A percentile compares a stretch with the other conserved stretches of the same genome.
Conservation (phyloP, 169 alveolate species). For the Plasmodium gonderi region DNA sequence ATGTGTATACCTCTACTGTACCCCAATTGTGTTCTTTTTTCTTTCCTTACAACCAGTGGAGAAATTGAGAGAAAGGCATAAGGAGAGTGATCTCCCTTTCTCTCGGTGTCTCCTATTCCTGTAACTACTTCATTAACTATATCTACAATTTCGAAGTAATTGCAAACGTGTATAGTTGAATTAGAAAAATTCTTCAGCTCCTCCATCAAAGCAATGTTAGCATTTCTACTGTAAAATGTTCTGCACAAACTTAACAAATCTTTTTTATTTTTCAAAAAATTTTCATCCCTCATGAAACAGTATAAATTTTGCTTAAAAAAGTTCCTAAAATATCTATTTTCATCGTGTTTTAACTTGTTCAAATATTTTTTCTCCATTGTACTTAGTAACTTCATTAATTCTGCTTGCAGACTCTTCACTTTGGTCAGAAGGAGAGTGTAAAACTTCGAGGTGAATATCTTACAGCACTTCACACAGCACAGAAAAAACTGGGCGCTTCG, state of each 20-base stretch:
- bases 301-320: background rate
- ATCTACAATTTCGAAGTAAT: background rate
- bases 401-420: background rate
- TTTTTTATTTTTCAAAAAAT: background rate
- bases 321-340: background rate
- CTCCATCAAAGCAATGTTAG: background rate
- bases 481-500: background rate
- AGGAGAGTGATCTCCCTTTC: background rate
- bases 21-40: background rate
- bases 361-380: background rate
- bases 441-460: background rate
- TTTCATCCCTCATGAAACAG: slow-evolving; percentile 2
- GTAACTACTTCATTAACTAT: background rate
- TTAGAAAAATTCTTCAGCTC: background rate
- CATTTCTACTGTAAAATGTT: background rate
- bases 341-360: background rate
- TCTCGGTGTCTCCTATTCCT: background rate
- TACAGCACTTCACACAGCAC: background rate
- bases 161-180: background rate
- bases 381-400: background rate
- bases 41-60: background rate
- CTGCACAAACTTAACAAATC: background rate
- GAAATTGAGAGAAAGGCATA: background rate
- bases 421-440: background rate
- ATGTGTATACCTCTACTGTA: background rate